These are phyloP conservation scores for Phytophthora sp. DNA, from an alignment of 352 stramenopile species.

Conservation along the genomic window DNA sequence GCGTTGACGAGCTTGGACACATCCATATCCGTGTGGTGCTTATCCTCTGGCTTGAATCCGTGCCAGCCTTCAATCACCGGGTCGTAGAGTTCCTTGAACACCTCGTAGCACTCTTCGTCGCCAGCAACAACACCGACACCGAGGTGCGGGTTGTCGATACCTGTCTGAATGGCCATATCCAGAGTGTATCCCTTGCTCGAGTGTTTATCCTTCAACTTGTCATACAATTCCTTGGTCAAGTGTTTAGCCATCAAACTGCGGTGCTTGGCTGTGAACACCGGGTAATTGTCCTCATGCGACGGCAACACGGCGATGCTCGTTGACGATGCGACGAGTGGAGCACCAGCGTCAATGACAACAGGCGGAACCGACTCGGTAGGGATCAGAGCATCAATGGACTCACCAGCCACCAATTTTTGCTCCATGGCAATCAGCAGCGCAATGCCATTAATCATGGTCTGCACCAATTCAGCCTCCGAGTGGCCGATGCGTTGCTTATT, in stretches of 20 bases:
- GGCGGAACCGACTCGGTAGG: slow-evolving; percentile 56
- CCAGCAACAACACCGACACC: slow-evolving; percentile 85
- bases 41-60: slow-evolving; percentile 80
- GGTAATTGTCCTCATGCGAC: slow-evolving; percentile 76
- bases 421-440: slow-evolving; percentile 91
- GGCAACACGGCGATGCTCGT: slow-evolving; percentile 62
- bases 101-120: slow-evolving; percentile 82
- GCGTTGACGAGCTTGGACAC: slow-evolving; percentile 73
- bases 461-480: slow-evolving; percentile 91
- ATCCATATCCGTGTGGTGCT: slow-evolving; percentile 86
- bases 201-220: slow-evolving; percentile 76
- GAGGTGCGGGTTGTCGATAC: slow-evolving; percentile 82
- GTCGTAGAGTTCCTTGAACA: slow-evolving; percentile 88
- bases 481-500: slow-evolving; percentile 90
- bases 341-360: slow-evolving; percentile 69
- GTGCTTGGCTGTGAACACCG: slow-evolving; percentile 84
- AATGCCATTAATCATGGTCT: slow-evolving; percentile 93
- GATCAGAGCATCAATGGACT: slow-evolving; percentile 74
- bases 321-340: slow-evolving; percentile 41
- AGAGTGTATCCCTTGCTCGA: slow-evolving; percentile 85
- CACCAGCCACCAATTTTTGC: slow-evolving; percentile 78
- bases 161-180: slow-evolving; percentile 87
- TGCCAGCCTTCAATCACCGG: slow-evolving; percentile 89
- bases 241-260: slow-evolving; percentile 88
- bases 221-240: slow-evolving; percentile 81